Percentiles rank a stretch among this genome's conserved stretches.
Conservation (phyloP, 805 yeast species). For the Zygoascus bituminiphila region DNA sequence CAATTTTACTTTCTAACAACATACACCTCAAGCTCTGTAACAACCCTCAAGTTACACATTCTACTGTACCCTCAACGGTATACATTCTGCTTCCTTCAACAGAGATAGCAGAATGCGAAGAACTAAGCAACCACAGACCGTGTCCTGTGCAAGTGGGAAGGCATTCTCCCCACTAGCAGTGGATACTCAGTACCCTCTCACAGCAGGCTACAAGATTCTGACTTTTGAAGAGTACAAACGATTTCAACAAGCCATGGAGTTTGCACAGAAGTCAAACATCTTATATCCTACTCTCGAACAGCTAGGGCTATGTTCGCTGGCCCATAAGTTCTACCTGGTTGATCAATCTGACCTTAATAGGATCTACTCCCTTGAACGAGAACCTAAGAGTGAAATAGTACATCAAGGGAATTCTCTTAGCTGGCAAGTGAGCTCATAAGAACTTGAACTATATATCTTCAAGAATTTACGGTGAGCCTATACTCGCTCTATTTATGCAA, state of each 20-base stretch:
- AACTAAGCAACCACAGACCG: neutral
- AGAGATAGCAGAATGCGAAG: neutral
- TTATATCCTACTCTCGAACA: slow-evolving; percentile 2
- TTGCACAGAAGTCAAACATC: neutral
- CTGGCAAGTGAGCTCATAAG: neutral
- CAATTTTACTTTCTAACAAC: too few species aligned
- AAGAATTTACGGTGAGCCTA: too few species aligned
- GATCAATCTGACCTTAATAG: neutral
- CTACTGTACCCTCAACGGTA: neutral
- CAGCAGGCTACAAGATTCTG: slow-evolving; percentile 1
- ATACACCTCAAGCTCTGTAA: too few species aligned
- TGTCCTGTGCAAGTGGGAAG: slow-evolving; percentile 4
- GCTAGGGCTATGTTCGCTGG: neutral
- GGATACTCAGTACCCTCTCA: neutral
- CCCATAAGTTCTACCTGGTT: slow-evolving; percentile 3
- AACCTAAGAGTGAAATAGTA: neutral
- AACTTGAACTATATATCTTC: too few species aligned
- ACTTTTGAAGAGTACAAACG: neutral
- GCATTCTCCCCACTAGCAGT: slow-evolving; percentile 2
- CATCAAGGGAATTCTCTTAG: neutral
- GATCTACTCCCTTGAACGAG: neutral
- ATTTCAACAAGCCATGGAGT: neutral
- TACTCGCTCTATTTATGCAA: too few species aligned
- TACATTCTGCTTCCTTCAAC: neutral
- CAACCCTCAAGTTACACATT: too few species aligned